Evolutionary conservation across 495 filamentous ascomycete species (phyloP).

Genomic region (Neurospora terricola): DNA sequence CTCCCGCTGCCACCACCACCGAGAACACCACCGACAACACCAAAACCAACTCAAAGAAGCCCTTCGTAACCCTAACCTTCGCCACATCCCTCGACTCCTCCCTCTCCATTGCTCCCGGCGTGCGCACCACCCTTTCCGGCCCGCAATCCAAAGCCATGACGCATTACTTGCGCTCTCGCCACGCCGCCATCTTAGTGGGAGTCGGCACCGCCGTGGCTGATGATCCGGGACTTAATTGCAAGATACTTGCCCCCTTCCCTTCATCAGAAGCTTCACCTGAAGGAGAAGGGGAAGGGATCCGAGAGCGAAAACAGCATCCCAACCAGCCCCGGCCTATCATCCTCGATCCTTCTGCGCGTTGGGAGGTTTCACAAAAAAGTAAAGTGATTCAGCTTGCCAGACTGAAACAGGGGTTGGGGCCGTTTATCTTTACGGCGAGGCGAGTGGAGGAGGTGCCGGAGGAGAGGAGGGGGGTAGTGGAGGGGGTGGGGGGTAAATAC

Average conservation of each 20-base stretch:
- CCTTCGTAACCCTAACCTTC: constrained; percentile 65
- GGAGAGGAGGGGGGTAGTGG: constrained; percentile 18
- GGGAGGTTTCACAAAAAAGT: constrained; percentile 48
- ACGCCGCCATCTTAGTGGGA: constrained; percentile 79
- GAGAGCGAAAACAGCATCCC: background rate
- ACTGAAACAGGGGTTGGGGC: constrained; percentile 58
- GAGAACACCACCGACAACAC: too few relatives aligned
- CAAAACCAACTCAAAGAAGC: background rate
- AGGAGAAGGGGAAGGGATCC: background rate
- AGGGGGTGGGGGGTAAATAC: constrained; percentile 28
- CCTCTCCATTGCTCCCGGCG: constrained; percentile 62
- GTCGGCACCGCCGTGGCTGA: constrained; percentile 76
- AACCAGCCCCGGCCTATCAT: constrained; percentile 68
- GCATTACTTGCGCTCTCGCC: constrained; percentile 71
- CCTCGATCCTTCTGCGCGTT: constrained; percentile 62
- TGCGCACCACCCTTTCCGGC: constrained; percentile 71
- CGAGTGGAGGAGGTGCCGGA: constrained; percentile 6
- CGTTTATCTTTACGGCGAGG: constrained; percentile 52
- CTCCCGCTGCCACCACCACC: background rate
- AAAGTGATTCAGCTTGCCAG: constrained; percentile 56
- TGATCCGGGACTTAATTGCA: constrained; percentile 72
- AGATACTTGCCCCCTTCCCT: background rate
- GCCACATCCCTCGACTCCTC: constrained; percentile 81
- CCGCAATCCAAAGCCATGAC: constrained; percentile 80
- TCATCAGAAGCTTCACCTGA: too few relatives aligned